phyloP scores from a whole-genome alignment of 208 protist genomes.

The Tritrichomonas foetus region DNA sequence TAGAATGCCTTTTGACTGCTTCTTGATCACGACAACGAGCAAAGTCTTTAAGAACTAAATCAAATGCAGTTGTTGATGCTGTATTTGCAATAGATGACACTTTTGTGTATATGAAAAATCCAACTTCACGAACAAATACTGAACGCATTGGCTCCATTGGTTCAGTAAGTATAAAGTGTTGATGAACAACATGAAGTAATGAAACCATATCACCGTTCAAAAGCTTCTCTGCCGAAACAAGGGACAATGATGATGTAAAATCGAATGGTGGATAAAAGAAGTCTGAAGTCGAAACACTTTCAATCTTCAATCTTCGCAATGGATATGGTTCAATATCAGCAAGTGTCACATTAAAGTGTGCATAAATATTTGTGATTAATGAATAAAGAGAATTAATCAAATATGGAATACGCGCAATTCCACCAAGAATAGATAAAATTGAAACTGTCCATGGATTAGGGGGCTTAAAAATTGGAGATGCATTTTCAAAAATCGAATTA shows the following conservation, averaged over 20 bases:
- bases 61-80: background rate
- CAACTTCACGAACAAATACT: background rate
- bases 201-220: background rate
- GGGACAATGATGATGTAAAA: background rate
- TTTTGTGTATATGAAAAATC: background rate
- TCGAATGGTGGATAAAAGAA: background rate
- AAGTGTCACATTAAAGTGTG: background rate
- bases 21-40: background rate
- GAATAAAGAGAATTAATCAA: background rate
- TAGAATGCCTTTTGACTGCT: background rate
- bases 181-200: background rate
- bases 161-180: background rate
- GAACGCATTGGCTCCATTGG: background rate
- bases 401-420: background rate
- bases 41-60: background rate
- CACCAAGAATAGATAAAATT: background rate
- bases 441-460: constrained; percentile 8
- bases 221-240: background rate
- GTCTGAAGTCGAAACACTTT: background rate
- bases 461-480: background rate
- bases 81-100: background rate
- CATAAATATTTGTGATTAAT: background rate
- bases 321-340: background rate
- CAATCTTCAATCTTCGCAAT: background rate
- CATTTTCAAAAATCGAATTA: background rate